These are phyloP conservation scores for Leptographium lundbergii DNA, from an alignment of 2,329 filamentous ascomycete species.

Conservation along the genomic window DNA sequence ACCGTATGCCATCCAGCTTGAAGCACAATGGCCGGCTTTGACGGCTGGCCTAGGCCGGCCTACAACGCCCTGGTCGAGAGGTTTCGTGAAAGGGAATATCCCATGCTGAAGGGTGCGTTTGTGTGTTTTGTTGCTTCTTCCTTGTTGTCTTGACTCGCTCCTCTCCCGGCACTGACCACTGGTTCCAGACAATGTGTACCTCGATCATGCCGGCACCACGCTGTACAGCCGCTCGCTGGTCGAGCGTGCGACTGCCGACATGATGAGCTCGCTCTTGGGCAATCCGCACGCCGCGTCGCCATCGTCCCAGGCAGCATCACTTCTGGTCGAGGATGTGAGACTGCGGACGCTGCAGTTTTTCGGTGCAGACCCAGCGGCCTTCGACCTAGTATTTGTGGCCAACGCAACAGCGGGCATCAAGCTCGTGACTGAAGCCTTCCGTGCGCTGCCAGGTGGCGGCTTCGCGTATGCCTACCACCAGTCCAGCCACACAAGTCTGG, in stretches of 20 bases:
- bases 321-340: slow-evolving; percentile 63
- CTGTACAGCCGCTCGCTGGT: slow-evolving; percentile 69
- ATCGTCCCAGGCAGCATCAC: slow-evolving; percentile 65
- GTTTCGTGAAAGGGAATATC: slow-evolving; percentile 49
- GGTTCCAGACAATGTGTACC: slow-evolving; percentile 55
- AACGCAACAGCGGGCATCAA: slow-evolving; percentile 91
- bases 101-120: slow-evolving; percentile 52
- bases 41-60: slow-evolving; percentile 7
- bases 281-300: slow-evolving; percentile 84
- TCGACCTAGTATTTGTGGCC: slow-evolving; percentile 81
- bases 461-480: slow-evolving; percentile 77
- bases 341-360: slow-evolving; percentile 63
- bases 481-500: slow-evolving; percentile 74
- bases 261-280: slow-evolving; percentile 68
- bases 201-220: slow-evolving; percentile 94
- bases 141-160: too few species aligned
- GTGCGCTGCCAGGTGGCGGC: slow-evolving; percentile 48
- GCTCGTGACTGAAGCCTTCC: slow-evolving; percentile 66
- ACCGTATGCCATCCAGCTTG: background rate
- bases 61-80: slow-evolving; percentile 49
- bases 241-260: slow-evolving; percentile 64
- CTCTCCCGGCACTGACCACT: slow-evolving; percentile 2
- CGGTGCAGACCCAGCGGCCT: slow-evolving; percentile 66
- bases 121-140: too few species aligned
- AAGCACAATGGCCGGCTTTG: background rate